These are phyloP conservation scores for Curvularia hawaiiensis DNA, from an alignment of 2,329 filamentous ascomycete genomes.

Conservation along the genomic window DNA sequence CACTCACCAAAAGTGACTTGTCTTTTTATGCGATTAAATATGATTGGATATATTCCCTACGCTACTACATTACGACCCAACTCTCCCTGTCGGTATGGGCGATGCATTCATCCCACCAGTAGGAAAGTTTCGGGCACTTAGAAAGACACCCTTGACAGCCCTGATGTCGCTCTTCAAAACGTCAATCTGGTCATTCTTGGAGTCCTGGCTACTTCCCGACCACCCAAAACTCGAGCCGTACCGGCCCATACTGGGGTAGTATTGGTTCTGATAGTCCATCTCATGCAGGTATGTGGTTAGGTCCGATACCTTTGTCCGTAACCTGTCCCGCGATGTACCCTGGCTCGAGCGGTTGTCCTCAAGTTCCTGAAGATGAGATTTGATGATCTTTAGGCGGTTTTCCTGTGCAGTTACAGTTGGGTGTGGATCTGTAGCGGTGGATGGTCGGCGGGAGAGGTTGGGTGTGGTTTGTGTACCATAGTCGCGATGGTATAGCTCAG, in stretches of 20 bases:
- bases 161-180: constrained; percentile 76
- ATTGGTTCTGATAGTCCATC: constrained; percentile 47
- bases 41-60: not conserved
- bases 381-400: constrained; percentile 56
- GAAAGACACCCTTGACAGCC: constrained; percentile 76
- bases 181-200: constrained; percentile 72
- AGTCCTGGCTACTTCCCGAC: constrained; percentile 47
- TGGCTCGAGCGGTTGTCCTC: constrained; percentile 57
- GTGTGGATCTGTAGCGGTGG: constrained; percentile 32
- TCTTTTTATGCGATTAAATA: not conserved
- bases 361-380: constrained; percentile 57
- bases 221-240: constrained; percentile 33
- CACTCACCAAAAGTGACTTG: not conserved
- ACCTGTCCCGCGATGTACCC: constrained; percentile 54
- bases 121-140: constrained; percentile 75
- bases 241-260: constrained; percentile 50
- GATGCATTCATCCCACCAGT: constrained; percentile 31
- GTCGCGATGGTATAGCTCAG: constrained; percentile 81
- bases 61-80: constrained; percentile 16
- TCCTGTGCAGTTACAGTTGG: constrained; percentile 47
- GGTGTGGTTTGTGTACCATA: constrained; percentile 77
- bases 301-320: constrained; percentile 57
- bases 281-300: constrained; percentile 68
- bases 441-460: constrained; percentile 50
- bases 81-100: constrained; percentile 29